Base-by-base conservation (phyloP, 2,329 filamentous ascomycete genomes). In the Colletotrichum sp. region DNA sequence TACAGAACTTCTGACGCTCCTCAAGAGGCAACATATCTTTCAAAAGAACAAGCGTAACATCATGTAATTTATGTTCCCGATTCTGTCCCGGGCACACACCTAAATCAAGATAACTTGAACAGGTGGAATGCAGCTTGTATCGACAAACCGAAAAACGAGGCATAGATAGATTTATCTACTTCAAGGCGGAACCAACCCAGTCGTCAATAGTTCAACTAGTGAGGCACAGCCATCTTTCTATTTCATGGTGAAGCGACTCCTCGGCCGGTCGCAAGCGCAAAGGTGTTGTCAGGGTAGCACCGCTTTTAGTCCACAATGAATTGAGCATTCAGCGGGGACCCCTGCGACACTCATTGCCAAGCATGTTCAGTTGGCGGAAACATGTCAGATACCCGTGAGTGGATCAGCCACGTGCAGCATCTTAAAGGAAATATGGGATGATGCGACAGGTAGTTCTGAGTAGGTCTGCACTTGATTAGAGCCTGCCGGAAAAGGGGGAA, bases 11-110 rank as follows among this genome's bases (percentile, higher is more conserved):
- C 38, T 43, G 38, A 18, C 2, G 38, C 4, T 1, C 38, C 38
- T 10, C 4, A 43, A 43, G 7, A 43, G 16, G 38, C 38, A 43
- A 10, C 9, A 0, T 0, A 43, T 43, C 16, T n/a, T n/a, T 10
- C 0, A 0, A 3, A 43, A n/a, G 38, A 43, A n/a, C 38, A 43
- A 3, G 4, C 38, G 4, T 5, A n/a, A 43, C 18, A 43, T 10
- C 0, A 43, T 2, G 38, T 0, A 43, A 43, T 43, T 12, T 1
- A 43, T 1, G 18, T 43, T n/a, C 0, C 18, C 8, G 18, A 6
- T n/a, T 43, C 8, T 0, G 4, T 10, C 18, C 38, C 16, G 38
- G 8, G 5, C 38, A 43, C 38, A 43, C 2, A 43, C 38, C 38
- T 10, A 10, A n/a, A 18, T 38, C 7, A 18, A 38, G 36, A 48